These are phyloP conservation scores for Leishmania major DNA, from an alignment of 208 protist species.

Conservation along the genomic window DNA sequence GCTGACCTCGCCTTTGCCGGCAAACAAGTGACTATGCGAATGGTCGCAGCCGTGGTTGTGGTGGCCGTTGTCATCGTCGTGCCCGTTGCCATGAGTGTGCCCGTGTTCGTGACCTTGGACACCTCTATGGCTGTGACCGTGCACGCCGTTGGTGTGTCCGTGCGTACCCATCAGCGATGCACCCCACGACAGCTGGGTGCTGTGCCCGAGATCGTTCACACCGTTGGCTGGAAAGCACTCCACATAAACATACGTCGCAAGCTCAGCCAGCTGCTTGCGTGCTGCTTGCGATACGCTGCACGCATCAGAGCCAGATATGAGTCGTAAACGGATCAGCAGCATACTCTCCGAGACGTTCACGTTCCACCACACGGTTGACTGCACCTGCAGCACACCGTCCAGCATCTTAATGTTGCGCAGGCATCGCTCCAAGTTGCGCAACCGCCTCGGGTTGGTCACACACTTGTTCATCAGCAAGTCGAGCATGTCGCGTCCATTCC, in stretches of 20 bases:
- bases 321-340: conserved; percentile 50
- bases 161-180: background rate
- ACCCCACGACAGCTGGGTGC: conserved; percentile 7
- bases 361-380: conserved; percentile 57
- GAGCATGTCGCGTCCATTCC: conserved; percentile 34
- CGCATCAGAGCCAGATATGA: conserved; percentile 49
- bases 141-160: background rate
- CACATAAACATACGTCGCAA: conserved; percentile 62
- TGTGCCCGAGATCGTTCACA: conserved; percentile 9
- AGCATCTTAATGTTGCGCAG: conserved; percentile 46
- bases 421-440: conserved; percentile 39
- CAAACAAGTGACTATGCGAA: background rate
- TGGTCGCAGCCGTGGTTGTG: background rate
- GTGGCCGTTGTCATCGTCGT: background rate
- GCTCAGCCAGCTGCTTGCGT: conserved; percentile 35
- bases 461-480: conserved; percentile 77
- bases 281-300: conserved; percentile 32
- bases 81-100: conserved; percentile 2
- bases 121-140: conserved; percentile 20
- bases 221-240: conserved; percentile 47
- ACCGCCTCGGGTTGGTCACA: conserved; percentile 20
- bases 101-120: background rate
- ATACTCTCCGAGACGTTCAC: conserved; percentile 49
- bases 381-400: conserved; percentile 58
- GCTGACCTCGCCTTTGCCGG: background rate